These are phyloP conservation scores for Plectosphaerella sp. DNA, from an alignment of 2,329 filamentous ascomycete genomes.

Conservation along the genomic window DNA sequence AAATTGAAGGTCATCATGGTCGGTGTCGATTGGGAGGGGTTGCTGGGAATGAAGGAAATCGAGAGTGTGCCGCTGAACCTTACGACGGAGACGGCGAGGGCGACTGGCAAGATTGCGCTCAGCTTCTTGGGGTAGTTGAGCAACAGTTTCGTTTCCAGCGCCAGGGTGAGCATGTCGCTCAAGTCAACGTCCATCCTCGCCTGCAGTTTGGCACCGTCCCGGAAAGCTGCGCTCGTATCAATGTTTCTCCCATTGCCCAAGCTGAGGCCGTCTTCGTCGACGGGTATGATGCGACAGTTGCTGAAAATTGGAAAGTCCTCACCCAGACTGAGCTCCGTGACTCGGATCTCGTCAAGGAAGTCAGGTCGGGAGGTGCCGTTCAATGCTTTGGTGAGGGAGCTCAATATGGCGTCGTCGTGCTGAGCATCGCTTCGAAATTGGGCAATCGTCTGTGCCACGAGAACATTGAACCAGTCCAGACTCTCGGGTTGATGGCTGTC, in stretches of 20 bases:
- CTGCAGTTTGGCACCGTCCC: constrained; percentile 73
- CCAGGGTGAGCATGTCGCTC: constrained; percentile 91
- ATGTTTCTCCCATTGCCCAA: constrained; percentile 48
- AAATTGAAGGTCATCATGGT: constrained; percentile 96
- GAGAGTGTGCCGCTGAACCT: constrained; percentile 93
- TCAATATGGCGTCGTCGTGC: constrained; percentile 84
- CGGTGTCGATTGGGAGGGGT: constrained; percentile 62
- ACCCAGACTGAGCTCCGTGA: constrained; percentile 89
- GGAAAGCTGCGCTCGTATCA: constrained; percentile 45
- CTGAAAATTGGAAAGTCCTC: constrained; percentile 99
- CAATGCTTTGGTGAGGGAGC: constrained; percentile 75
- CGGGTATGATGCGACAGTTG: constrained; percentile 92
- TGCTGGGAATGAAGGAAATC: constrained; percentile 84
- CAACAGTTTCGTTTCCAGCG: constrained; percentile 87
- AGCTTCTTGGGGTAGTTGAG: constrained; percentile 92
- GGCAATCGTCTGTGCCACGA: constrained; percentile 93
- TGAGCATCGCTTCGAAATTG: constrained; percentile 92
- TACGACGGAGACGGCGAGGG: constrained; percentile 84
- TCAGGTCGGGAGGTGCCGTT: constrained; percentile 85
- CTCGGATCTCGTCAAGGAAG: constrained; percentile 88
- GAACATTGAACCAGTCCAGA: constrained; percentile 97
- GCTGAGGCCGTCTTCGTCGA: constrained; percentile 70
- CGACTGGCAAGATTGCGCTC: constrained; percentile 86
- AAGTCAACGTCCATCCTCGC: constrained; percentile 96
- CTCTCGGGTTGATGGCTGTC: constrained; percentile 94